Evolutionary conservation across 106 monocot species (phyloP), one percentile per base, ranked within the genome.

Genomic region (Gastrodia elata): DNA sequence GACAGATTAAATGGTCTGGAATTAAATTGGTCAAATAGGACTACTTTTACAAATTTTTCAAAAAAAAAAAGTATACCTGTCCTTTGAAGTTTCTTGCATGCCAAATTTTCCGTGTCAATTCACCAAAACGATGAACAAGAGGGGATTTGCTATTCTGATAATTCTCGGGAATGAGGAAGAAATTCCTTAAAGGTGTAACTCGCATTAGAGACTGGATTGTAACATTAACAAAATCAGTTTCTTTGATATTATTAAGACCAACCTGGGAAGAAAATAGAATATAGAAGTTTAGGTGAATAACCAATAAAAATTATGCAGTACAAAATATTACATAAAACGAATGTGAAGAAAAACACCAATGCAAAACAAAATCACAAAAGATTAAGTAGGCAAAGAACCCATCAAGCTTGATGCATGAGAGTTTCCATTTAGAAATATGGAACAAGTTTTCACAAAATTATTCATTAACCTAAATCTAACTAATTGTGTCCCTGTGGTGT

Each of bases 181-280:
- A 93, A 74, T 93, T 99, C 76, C 98, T 93, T 26, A 99, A 68
- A 28, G 98, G 98, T 61, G 93, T 93, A 35, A 99, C 87, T 68
- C 98, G 79, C 98, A 99, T 99, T 64, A 99, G 77, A 36, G 91
- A 99, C 71, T 99, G 98, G 75, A 93, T 93, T 37, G 88, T 99
- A 38, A 99, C 98, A 84, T 99, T 99, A 6, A 99, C 91, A 82
- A 99, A 99, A 82, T 99, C 98, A 4, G 98, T 99, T 75, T 99
- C 98, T 79, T 94, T 93, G 25, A 99, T 99, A 78, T 99, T 99
- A 68, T 99, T 99, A 37, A 99, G 87, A 49, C 98, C 93, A n/a
- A 99, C 91, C 98, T 99, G 80, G 65, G 73, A 65, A 64, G 74
- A 75, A 6, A 13, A 13, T 59, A 38, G 37, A 71, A 70, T 48